phyloP scores from a whole-genome alignment of 2,329 filamentous ascomycete genomes.

The Gyromitra esculenta region DNA sequence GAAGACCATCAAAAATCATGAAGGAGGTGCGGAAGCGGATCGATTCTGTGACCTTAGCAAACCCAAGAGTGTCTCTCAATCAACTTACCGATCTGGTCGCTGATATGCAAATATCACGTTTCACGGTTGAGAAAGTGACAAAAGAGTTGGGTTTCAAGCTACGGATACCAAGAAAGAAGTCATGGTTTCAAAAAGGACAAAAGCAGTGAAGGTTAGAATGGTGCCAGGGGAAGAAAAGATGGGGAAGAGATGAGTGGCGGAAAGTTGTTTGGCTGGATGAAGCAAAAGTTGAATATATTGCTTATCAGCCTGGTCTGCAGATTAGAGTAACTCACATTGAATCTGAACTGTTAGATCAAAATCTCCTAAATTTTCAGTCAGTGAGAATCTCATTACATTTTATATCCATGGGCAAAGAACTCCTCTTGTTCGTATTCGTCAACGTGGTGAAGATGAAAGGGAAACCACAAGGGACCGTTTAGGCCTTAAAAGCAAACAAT shows the following conservation, averaged over 20 bases:
- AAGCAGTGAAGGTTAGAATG: not conserved
- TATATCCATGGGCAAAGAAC: conserved; percentile 3
- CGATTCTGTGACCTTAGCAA: not conserved
- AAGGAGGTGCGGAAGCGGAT: not conserved
- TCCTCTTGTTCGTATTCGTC: conserved; percentile 10
- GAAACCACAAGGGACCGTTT: not conserved
- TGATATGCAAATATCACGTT: not conserved
- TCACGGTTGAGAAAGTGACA: conserved; percentile 1
- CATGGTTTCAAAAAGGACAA: not conserved
- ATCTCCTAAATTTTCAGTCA: conserved; percentile 19
- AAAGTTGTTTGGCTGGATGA: conserved; percentile 16
- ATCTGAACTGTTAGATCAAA: conserved; percentile 6
- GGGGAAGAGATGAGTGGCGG: not conserved
- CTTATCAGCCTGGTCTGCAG: conserved; percentile 15
- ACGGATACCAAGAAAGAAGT: not conserved
- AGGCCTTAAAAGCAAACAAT: conserved; percentile 22
- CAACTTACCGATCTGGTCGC: not conserved
- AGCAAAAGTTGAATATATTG: conserved; percentile 20
- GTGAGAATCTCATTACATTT: not conserved
- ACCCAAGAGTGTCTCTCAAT: not conserved
- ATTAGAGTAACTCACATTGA: conserved; percentile 3
- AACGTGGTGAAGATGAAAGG: not conserved
- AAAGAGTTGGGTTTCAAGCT: conserved; percentile 7
- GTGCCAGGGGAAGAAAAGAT: not conserved
- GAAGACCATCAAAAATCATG: conserved; percentile 4